These are phyloP conservation scores for Peziza echinospora DNA, from an alignment of 495 filamentous ascomycete species.

Conservation along the genomic window DNA sequence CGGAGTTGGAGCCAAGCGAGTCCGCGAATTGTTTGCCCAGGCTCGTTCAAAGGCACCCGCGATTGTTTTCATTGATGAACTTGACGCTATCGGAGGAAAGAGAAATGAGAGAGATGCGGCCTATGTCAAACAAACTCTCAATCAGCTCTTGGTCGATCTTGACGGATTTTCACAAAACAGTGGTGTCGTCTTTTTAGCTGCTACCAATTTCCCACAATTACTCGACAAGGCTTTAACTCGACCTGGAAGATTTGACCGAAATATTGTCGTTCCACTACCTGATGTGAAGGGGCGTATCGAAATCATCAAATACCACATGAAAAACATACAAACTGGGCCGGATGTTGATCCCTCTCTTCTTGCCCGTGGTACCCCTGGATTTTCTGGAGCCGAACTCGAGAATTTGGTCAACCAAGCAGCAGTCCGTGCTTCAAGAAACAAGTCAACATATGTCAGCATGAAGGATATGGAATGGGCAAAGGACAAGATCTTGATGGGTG, in stretches of 20 bases:
- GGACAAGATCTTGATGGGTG: slow-evolving; percentile 95
- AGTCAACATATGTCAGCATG: slow-evolving; percentile 47
- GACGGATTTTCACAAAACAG: slow-evolving; percentile 90
- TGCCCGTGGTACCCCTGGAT: slow-evolving; percentile 68
- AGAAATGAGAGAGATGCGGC: slow-evolving; percentile 81
- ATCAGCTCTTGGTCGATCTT: slow-evolving; percentile 92
- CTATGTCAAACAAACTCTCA: slow-evolving; percentile 93
- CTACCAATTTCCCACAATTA: slow-evolving; percentile 85
- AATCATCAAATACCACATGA: slow-evolving; percentile 80
- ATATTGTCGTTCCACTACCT: slow-evolving; percentile 67
- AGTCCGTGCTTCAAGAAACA: slow-evolving; percentile 66
- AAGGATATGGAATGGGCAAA: slow-evolving; percentile 90
- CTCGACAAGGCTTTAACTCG: slow-evolving; percentile 88
- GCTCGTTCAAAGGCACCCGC: slow-evolving; percentile 78
- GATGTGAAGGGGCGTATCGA: slow-evolving; percentile 87
- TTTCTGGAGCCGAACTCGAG: slow-evolving; percentile 87
- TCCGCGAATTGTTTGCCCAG: slow-evolving; percentile 78
- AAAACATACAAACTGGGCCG: slow-evolving; percentile 52
- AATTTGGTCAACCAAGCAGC: slow-evolving; percentile 94
- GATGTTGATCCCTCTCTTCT: slow-evolving; percentile 67
- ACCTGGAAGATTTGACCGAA: slow-evolving; percentile 86
- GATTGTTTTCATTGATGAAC: slow-evolving; percentile 95
- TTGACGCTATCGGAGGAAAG: slow-evolving; percentile 89
- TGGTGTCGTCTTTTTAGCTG: slow-evolving; percentile 83
- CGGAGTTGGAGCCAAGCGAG: slow-evolving; percentile 91